Evolutionary conservation across 345 rosid genomes (phyloP).

Genomic region (Rhodamnia rubescens): DNA sequence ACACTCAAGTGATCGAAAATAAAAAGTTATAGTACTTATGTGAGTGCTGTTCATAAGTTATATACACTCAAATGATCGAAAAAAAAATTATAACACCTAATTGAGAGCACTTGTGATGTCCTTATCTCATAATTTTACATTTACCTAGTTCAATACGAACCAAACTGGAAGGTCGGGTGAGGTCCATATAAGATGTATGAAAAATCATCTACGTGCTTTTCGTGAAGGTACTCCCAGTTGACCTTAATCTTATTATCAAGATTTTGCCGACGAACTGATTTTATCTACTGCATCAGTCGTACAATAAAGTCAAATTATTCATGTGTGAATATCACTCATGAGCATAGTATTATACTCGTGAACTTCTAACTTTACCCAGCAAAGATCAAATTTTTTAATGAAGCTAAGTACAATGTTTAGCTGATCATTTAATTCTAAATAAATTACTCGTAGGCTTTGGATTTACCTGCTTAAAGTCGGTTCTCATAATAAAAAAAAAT

Average conservation of each 20-base stretch:
- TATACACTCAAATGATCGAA: too few relatives aligned
- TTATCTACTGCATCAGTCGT: too few relatives aligned
- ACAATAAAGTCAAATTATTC: not conserved
- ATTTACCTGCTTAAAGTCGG: not conserved
- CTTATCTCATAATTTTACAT: not conserved
- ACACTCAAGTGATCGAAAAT: too few relatives aligned
- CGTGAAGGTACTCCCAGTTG: fast-evolving
- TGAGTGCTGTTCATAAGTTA: too few relatives aligned
- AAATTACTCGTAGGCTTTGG: not conserved
- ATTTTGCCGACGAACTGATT: not conserved
- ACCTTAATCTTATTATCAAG: not conserved
- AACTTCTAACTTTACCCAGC: not conserved
- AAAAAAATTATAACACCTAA: too few relatives aligned
- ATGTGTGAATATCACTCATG: not conserved
- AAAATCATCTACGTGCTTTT: fast-evolving
- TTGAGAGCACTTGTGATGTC: too few relatives aligned
- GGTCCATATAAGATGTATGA: too few relatives aligned
- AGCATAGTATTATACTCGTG: not conserved
- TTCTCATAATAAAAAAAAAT: not conserved
- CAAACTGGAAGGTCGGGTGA: too few relatives aligned
- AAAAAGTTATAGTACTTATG: too few relatives aligned
- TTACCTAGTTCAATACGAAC: not conserved
- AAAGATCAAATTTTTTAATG: too few relatives aligned
- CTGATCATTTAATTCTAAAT: not conserved
- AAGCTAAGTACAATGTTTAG: not conserved